A percentile compares a stretch with the other conserved stretches of the same genome.
These are phyloP conservation scores for Dryas integrifolia DNA, from an alignment of 331 rosid genomes.

Conservation along the genomic window DNA sequence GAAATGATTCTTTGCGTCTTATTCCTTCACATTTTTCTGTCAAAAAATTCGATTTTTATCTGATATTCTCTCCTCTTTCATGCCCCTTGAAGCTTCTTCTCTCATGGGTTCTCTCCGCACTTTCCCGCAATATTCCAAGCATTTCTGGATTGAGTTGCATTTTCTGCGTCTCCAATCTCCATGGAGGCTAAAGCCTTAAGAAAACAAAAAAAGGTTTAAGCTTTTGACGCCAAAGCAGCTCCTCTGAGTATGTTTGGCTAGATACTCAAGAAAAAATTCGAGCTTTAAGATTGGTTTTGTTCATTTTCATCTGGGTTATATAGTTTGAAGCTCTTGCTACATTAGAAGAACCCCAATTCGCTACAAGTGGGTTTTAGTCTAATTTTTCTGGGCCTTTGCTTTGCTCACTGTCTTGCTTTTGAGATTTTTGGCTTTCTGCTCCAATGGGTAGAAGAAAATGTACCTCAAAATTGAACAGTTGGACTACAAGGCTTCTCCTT, in stretches of 20 bases:
- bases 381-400: not conserved
- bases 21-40: conserved; percentile 45
- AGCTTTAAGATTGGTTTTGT: conserved; percentile 8
- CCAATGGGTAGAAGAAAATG: conserved; percentile 31
- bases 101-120: conserved; percentile 26
- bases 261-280: conserved; percentile 5
- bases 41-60: conserved; percentile 38
- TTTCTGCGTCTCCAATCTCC: conserved; percentile 12
- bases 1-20: conserved; percentile 59
- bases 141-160: conserved; percentile 7
- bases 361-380: conserved; percentile 13
- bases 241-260: not conserved
- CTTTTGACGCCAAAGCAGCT: conserved; percentile 8
- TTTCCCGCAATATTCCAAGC: conserved; percentile 7
- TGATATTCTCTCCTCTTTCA: conserved; percentile 19
- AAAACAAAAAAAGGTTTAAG: not conserved
- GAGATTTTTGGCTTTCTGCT: conserved; percentile 2
- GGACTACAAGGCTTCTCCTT: conserved; percentile 15
- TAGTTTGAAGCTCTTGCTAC: not conserved
- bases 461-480: conserved; percentile 6
- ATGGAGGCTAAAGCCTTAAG: conserved; percentile 8
- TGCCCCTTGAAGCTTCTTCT: conserved; percentile 9
- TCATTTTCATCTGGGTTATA: conserved; percentile 19
- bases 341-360: no score
- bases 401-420: not conserved